phyloP scores from a whole-genome alignment of 148 eudicot genomes.

The Tetragonia tetragonoides region DNA sequence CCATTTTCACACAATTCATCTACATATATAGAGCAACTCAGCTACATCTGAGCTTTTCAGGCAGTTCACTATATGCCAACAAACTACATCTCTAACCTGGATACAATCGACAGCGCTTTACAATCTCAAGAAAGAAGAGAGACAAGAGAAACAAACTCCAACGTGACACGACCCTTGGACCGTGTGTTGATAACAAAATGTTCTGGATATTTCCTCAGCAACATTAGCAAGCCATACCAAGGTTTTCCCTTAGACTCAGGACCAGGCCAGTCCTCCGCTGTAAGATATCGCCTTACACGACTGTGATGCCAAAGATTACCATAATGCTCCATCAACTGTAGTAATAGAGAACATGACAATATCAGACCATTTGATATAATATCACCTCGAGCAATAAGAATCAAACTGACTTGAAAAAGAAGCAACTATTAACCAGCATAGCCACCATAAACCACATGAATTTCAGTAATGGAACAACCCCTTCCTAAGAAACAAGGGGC shows the following conservation, averaged over 20 bases:
- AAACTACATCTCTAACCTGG: conserved; percentile 13
- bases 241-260: conserved; percentile 83
- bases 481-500: neutral
- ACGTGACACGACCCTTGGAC: conserved; percentile 67
- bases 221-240: conserved; percentile 83
- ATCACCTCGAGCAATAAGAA: neutral
- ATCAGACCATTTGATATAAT: neutral
- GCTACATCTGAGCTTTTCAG: neutral
- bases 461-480: neutral
- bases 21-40: neutral
- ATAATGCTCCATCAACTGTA: conserved; percentile 76
- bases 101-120: neutral
- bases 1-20: neutral
- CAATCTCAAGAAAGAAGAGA: conserved; percentile 65
- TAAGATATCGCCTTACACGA: conserved; percentile 82
- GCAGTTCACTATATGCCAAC: neutral
- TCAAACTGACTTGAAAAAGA: neutral
- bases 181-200: conserved; percentile 94
- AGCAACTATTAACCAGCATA: neutral
- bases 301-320: conserved; percentile 81
- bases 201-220: conserved; percentile 89
- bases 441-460: neutral
- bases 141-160: conserved; percentile 94
- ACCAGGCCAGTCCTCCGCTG: conserved; percentile 67
- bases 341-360: conserved; percentile 9